Evolutionary conservation across 2,329 filamentous ascomycete species (phyloP).

Genomic region (Hypoxylon sp.): DNA sequence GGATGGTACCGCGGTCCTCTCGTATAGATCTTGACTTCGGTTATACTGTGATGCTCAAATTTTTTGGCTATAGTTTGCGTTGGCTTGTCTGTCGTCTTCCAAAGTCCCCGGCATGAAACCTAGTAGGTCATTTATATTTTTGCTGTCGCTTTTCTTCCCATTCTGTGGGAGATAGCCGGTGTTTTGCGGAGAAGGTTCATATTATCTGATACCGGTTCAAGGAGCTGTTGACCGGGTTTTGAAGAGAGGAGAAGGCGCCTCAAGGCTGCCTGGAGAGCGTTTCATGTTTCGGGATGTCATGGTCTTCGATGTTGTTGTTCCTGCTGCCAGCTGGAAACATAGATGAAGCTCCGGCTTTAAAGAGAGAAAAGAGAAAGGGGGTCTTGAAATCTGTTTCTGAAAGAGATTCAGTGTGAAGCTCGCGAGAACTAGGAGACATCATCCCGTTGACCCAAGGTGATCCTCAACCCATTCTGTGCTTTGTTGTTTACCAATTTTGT

Average conservation of each 20-base stretch:
- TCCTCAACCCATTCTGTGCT: not conserved
- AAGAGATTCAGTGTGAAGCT: not conserved
- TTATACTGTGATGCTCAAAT: not conserved
- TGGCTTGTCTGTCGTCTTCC: not conserved
- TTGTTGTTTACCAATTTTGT: not conserved
- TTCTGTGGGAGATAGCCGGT: not conserved
- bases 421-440: not conserved
- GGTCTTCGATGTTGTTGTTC: not conserved
- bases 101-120: not conserved
- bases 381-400: not conserved
- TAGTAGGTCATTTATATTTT: not conserved
- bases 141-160: not conserved
- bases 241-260: not conserved
- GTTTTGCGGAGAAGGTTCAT: not conserved
- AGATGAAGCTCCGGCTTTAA: not conserved
- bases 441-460: not conserved
- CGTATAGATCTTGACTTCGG: too few relatives aligned
- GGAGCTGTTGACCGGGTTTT: not conserved
- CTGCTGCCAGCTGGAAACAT: not conserved
- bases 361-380: not conserved
- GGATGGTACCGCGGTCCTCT: too few relatives aligned
- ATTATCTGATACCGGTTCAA: not conserved
- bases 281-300: too few relatives aligned
- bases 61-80: not conserved
- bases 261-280: not conserved